phyloP scores from a whole-genome alignment of 2,329 filamentous ascomycete genomes.

The Colletotrichum aenigma region DNA sequence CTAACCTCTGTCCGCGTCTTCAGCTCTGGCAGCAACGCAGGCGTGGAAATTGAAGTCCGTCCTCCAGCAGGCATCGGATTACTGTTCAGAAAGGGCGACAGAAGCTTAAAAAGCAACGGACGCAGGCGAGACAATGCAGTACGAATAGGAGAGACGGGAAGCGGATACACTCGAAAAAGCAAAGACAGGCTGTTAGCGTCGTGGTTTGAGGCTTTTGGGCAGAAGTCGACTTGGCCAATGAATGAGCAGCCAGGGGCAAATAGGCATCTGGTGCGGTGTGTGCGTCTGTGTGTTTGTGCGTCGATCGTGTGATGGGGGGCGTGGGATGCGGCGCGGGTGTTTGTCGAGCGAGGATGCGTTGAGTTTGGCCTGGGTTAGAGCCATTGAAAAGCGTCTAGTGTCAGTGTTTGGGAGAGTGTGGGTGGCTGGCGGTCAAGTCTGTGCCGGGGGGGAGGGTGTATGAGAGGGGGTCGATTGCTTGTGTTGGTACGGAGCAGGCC shows the following conservation, averaged over 20 bases:
- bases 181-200: slow-evolving; percentile 14
- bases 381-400: not conserved
- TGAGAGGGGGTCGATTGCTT: not conserved
- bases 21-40: not conserved
- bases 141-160: slow-evolving; percentile 12
- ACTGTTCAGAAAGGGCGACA: slow-evolving; percentile 19
- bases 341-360: slow-evolving; percentile 3
- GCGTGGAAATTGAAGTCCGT: slow-evolving; percentile 10
- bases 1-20: not conserved
- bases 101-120: slow-evolving; percentile 20
- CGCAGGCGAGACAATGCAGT: slow-evolving; percentile 16
- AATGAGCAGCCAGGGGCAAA: not conserved
- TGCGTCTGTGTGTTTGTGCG: slow-evolving; percentile 16
- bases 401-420: not conserved
- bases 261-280: slow-evolving; percentile 9
- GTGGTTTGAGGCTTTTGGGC: slow-evolving; percentile 18
- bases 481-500: not conserved
- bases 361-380: not conserved
- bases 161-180: slow-evolving; percentile 15
- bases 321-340: slow-evolving; percentile 5
- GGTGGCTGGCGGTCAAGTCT: not conserved
- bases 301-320: slow-evolving; percentile 19
- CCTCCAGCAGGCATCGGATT: slow-evolving; percentile 5
- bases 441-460: not conserved
- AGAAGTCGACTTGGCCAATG: slow-evolving; percentile 5